Evolutionary conservation across 352 stramenopile species (phyloP).

Genomic region (Aphanomyces euteiches): DNA sequence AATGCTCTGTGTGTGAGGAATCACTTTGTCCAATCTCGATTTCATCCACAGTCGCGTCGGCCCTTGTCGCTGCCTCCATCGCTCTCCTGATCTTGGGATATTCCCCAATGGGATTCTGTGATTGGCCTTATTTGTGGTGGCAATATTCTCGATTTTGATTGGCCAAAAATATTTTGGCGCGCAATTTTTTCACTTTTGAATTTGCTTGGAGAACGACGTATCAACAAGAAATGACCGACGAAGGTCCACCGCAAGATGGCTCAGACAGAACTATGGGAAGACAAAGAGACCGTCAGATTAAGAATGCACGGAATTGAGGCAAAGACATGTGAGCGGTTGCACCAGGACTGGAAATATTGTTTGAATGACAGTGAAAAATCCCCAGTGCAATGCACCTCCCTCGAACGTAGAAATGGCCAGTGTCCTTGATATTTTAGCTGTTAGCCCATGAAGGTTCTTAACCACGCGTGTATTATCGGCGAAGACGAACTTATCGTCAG

Average conservation of each 20-base stretch:
- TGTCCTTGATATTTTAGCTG: too few relatives aligned
- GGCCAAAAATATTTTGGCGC: neutral
- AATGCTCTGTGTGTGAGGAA: too few relatives aligned
- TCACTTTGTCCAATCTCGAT: too few relatives aligned
- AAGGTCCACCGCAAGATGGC: neutral
- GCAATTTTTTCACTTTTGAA: slow-evolving; percentile 12
- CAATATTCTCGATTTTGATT: slow-evolving; percentile 11
- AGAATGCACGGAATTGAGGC: slow-evolving; percentile 13
- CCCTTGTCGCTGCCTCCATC: slow-evolving; percentile 2
- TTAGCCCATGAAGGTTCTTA: too few relatives aligned
- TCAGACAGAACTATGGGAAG: too few relatives aligned
- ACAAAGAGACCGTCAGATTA: slow-evolving; percentile 5
- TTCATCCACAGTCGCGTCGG: neutral
- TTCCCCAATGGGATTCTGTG: slow-evolving; percentile 8
- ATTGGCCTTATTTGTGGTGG: slow-evolving; percentile 12
- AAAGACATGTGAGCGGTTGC: too few relatives aligned
- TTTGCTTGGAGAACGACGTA: neutral
- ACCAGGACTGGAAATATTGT: too few relatives aligned
- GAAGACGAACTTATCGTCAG: too few relatives aligned
- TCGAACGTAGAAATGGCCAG: too few relatives aligned
- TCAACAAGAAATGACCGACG: neutral
- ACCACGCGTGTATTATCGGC: too few relatives aligned
- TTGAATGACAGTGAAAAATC: too few relatives aligned
- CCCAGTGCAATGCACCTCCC: too few relatives aligned
- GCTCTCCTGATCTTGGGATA: neutral